Evolutionary conservation across 2,329 filamentous ascomycete species (phyloP), one percentile per base, ranked within the genome.

Genomic region (Acrocalymma vagum): DNA sequence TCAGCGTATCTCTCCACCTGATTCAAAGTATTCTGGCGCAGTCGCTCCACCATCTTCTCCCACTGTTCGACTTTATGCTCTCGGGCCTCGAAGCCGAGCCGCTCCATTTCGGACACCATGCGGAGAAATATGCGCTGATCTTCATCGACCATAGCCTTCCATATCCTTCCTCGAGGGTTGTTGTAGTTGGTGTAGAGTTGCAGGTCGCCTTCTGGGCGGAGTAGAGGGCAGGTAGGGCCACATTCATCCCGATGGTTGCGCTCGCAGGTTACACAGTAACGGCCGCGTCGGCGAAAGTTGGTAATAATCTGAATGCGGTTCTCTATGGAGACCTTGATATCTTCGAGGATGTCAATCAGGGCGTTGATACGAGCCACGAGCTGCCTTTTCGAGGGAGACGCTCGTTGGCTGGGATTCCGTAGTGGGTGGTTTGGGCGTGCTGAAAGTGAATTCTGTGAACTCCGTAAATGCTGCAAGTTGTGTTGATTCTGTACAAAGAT

Each of bases 181-280:
- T n/a, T n/a, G n/a, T n/a, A n/a, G n/a, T n/a, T n/a, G n/a, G n/a
- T n/a, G n/a, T n/a, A n/a, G n/a, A n/a, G n/a, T n/a, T n/a, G n/a
- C n/a, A n/a, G n/a, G n/a, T 30, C 30, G 10, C 29, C 18, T 3
- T 9, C 9, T 4, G 38, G 38, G 3, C 38, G 38, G 1, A 36
- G 38, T 7, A 42, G 38, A 3, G 38, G 38, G 15, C 38, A 42
- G 29, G 31, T 42, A 10, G 8, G 38, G 13, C 25, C 24, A 15
- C 38, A 42, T 4, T 25, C 9, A 16, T 20, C 29, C 5, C 15
- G 25, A 8, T 8, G 4, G 23, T 27, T 15, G 13, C 25, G 25
- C 3, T 18, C 26, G 38, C 38, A 42, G 18, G n/a, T 6, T 10
- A 32, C 2, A 32, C 38, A 42, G 31, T 34, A 42, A 22, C 18